Conservation (phyloP, 106 monocot species). For the Dioscorea dumetorum region DNA sequence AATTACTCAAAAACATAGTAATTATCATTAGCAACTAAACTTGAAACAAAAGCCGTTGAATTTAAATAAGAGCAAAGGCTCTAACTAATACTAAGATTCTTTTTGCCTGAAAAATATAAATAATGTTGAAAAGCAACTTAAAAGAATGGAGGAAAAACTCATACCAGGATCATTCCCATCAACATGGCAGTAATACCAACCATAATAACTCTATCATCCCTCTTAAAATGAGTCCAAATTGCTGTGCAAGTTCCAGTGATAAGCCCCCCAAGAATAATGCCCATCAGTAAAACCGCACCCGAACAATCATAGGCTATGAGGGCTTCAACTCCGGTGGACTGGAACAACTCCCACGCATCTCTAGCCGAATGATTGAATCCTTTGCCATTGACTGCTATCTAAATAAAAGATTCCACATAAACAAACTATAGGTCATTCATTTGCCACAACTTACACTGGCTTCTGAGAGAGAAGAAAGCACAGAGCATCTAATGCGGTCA, state of each 20-base stretch:
- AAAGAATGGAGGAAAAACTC: slow-evolving; percentile 2
- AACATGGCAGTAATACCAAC: slow-evolving; percentile 68
- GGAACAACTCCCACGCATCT: slow-evolving; percentile 99
- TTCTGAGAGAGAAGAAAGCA: too few relatives aligned
- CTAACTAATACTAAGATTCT: too few relatives aligned
- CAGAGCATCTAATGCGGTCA: too few relatives aligned
- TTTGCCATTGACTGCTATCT: slow-evolving; percentile 95
- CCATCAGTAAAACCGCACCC: slow-evolving; percentile 92
- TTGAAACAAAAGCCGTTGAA: too few relatives aligned
- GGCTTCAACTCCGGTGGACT: slow-evolving; percentile 93
- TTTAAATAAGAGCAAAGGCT: too few relatives aligned
- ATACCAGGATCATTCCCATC: slow-evolving; percentile 96
- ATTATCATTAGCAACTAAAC: too few relatives aligned
- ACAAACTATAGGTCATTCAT: too few relatives aligned
- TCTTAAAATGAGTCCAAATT: slow-evolving; percentile 73
- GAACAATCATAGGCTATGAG: slow-evolving; percentile 98
- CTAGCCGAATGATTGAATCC: slow-evolving; percentile 94
- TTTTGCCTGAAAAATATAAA: neutral
- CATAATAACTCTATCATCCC: slow-evolving; percentile 70
- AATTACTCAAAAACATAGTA: too few relatives aligned
- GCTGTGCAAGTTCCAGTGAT: slow-evolving; percentile 85
- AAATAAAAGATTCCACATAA: neutral
- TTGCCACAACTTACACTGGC: too few relatives aligned
- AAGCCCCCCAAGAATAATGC: slow-evolving; percentile 77
- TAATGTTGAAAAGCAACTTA: neutral